Evolutionary conservation across 345 rosid genomes (phyloP), one percentile per base, ranked within the genome.

Genomic region (Gossypium herbaceum): DNA sequence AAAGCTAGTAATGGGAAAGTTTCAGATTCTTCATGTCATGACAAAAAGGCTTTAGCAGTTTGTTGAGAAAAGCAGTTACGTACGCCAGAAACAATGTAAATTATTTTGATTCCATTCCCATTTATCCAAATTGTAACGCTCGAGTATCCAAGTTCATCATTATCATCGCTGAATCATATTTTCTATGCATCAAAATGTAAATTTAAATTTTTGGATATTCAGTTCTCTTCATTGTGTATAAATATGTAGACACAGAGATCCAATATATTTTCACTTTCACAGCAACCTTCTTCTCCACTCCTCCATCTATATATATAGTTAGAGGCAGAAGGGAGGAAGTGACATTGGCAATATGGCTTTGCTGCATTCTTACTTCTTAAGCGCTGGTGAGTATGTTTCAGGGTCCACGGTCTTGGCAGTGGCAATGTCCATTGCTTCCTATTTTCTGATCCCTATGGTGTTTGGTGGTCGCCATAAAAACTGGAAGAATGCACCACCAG

Each of bases 401-500:
- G 59, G 15, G 16, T 4, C 44, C 19, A 57, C 61, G 45, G 13
- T 34, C n/a, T 9, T 75, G 5, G 73, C 56, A 0, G 19, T 60
- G 2, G 4, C 29, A 45, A 1, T 54, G 41, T 50, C 75, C 6
- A 10, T 76, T 19, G 74, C 70, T 48, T 60, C 63, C 15, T 76
- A 76, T 70, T 70, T 61, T 34, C 10, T 76, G 5, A 70, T 76
- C n/a, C 79, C 79, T 4, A 6, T 50, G 9, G 25, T 76, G 0
- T 20, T 76, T 2, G 79, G 79, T 1, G 54, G 62, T 17, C 54
- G 60, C 27, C 24, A 27, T 1, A 10, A 61, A 45, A 76, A 70
- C 17, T 76, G 79, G 75, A 70, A 76, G 62, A 76, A 69, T 34
- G 69, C 79, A 16, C 79, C 79, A 15, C 79, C 75, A 2, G 79